Percentiles rank a stretch among this genome's conserved stretches.
Conservation (phyloP, 768 basidiomycete genomes). For the Boletus fagicola region DNA sequence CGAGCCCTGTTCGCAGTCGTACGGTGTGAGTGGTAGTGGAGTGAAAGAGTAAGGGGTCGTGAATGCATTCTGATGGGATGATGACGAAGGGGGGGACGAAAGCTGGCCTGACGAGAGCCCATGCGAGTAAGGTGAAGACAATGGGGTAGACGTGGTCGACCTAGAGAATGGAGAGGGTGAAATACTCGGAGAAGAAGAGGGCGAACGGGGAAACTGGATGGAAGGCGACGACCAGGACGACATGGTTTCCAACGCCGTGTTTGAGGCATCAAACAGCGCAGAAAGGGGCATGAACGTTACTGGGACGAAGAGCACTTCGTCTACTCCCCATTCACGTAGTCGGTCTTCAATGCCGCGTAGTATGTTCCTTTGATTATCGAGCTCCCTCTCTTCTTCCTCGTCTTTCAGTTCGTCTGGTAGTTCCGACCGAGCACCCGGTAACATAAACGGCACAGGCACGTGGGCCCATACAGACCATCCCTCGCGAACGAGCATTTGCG, state of each 20-base stretch:
- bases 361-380: constrained; percentile 40
- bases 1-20: constrained; percentile 28
- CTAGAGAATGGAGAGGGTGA: constrained; percentile 35
- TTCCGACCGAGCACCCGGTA: constrained; percentile 36
- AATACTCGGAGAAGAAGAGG: constrained; percentile 32
- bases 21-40: constrained; percentile 29
- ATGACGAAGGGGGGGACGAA: constrained; percentile 27
- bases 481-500: constrained; percentile 67
- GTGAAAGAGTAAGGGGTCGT: constrained; percentile 31
- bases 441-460: constrained; percentile 40
- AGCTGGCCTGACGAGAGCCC: constrained; percentile 24
- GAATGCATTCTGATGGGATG: constrained; percentile 26
- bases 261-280: constrained; percentile 24
- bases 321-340: constrained; percentile 67
- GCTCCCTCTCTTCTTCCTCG: constrained; percentile 34
- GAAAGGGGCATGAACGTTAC: constrained; percentile 22
- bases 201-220: constrained; percentile 23
- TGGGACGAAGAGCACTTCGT: constrained; percentile 68
- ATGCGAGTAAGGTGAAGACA: constrained; percentile 31
- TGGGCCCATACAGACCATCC: constrained; percentile 81
- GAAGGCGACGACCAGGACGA: constrained; percentile 28
- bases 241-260: constrained; percentile 16
- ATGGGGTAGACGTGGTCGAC: constrained; percentile 32
- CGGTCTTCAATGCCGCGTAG: constrained; percentile 50
- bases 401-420: constrained; percentile 31